A percentile compares a stretch with the other conserved stretches of the same genome.
Evolutionary conservation across 495 filamentous ascomycete species (phyloP).

Genomic region (Viridothelium virens): DNA sequence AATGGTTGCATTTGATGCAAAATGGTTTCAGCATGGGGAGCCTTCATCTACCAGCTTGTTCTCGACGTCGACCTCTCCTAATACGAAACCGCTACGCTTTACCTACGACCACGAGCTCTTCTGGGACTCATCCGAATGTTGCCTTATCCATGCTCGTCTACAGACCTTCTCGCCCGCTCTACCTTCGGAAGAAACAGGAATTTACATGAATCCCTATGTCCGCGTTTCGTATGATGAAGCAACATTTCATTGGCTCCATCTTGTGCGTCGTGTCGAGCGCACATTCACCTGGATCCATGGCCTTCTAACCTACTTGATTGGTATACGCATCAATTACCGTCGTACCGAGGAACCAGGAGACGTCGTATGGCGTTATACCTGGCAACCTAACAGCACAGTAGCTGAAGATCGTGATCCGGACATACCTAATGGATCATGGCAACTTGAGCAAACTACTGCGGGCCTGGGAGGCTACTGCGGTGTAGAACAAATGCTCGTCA

Average conservation of each 20-base stretch:
- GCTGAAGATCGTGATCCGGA: neutral
- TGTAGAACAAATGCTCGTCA: neutral
- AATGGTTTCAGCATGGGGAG: constrained; percentile 45
- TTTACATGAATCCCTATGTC: constrained; percentile 36
- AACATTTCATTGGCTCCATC: constrained; percentile 27
- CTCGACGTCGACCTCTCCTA: neutral
- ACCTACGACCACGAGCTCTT: constrained; percentile 55
- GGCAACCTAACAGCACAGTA: constrained; percentile 7
- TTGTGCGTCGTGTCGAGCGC: constrained; percentile 29
- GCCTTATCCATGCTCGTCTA: constrained; percentile 39
- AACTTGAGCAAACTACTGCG: neutral
- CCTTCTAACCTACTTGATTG: constrained; percentile 22
- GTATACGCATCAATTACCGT: constrained; percentile 19
- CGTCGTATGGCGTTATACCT: constrained; percentile 10
- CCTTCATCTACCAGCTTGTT: neutral
- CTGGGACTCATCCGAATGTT: constrained; percentile 77
- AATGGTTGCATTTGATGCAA: constrained; percentile 70
- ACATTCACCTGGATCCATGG: constrained; percentile 25
- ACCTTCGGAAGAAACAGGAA: constrained; percentile 23
- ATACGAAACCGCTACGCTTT: constrained; percentile 50
- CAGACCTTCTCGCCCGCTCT: constrained; percentile 16
- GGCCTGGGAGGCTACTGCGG: constrained; percentile 3
- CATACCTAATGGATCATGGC: neutral
- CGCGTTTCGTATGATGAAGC: constrained; percentile 29
- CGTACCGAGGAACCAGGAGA: constrained; percentile 22